These are phyloP conservation scores for Chrysoporthe cubensis DNA, from an alignment of 2,329 filamentous ascomycete species.

Conservation along the genomic window DNA sequence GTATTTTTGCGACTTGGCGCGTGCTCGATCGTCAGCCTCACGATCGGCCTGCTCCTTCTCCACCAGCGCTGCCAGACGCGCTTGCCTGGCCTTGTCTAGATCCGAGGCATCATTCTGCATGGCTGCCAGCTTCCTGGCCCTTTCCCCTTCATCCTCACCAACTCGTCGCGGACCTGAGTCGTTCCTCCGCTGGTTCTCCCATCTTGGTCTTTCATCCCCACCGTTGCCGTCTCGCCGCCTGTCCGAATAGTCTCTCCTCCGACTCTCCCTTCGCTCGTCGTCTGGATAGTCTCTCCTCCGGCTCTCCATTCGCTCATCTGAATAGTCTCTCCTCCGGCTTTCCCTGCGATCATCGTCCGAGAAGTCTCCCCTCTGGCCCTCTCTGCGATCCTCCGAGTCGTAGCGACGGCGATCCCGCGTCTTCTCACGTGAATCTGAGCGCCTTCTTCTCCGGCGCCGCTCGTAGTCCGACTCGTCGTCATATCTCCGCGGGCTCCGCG, in stretches of 20 bases:
- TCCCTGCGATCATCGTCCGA: constrained; percentile 31
- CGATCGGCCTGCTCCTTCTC: constrained; percentile 66
- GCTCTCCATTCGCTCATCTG: constrained; percentile 1
- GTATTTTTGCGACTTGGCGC: constrained; percentile 62
- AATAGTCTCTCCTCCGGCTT: not conserved
- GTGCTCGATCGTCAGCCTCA: constrained; percentile 68
- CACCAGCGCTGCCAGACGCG: constrained; percentile 68
- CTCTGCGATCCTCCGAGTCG: constrained; percentile 37
- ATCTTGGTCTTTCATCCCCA: not conserved
- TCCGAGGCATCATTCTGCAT: constrained; percentile 75
- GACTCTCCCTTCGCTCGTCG: constrained; percentile 26
- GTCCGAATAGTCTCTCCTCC: constrained; percentile 28
- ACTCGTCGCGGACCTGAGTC: constrained; percentile 21
- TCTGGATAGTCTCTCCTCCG: constrained; percentile 31
- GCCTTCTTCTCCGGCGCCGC: constrained; percentile 45
- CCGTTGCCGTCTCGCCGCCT: constrained; percentile 11
- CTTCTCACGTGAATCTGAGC: constrained; percentile 49
- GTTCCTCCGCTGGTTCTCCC: not conserved
- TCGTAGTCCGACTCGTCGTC: constrained; percentile 48
- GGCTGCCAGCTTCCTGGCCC: constrained; percentile 69
- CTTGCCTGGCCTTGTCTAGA: constrained; percentile 71
- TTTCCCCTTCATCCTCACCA: constrained; percentile 55
- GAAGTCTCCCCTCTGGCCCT: constrained; percentile 29
- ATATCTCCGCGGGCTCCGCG: constrained; percentile 43
- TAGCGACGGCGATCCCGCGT: constrained; percentile 45